A percentile compares a stretch with the other conserved stretches of the same genome.
Conservation (phyloP, 1,139 yeast genomes). For the Casaregolazyma lundiana region DNA sequence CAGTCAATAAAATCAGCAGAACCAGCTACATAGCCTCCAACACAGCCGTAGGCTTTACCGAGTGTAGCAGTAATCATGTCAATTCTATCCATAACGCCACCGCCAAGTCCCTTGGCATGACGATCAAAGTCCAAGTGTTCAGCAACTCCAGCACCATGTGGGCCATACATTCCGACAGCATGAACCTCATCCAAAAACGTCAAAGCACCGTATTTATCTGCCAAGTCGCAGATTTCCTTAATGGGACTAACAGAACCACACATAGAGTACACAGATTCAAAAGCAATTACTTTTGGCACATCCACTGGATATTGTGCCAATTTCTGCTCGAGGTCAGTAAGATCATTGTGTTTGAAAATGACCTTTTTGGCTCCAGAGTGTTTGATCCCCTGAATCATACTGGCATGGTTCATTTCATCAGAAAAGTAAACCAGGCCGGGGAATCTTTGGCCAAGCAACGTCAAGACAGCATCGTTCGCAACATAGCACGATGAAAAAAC, state of each 20-base stretch:
- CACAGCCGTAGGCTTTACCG: constrained; percentile 95
- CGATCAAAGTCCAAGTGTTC: constrained; percentile 88
- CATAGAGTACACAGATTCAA: constrained; percentile 97
- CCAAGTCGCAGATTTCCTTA: constrained; percentile 87
- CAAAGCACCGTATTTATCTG: constrained; percentile 94
- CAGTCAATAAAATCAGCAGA: constrained; percentile 81
- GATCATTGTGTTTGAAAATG: constrained; percentile 85
- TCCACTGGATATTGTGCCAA: constrained; percentile 76
- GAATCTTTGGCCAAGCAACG: constrained; percentile 84
- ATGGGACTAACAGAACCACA: constrained; percentile 97
- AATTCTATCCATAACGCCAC: constrained; percentile 76
- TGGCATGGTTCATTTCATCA: constrained; percentile 92
- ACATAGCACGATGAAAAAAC: constrained; percentile 95
- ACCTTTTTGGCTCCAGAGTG: constrained; percentile 88
- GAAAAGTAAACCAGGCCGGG: constrained; percentile 88
- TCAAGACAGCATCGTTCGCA: constrained; percentile 94
- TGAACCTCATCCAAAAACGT: constrained; percentile 98
- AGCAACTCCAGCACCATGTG: constrained; percentile 99
- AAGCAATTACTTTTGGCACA: constrained; percentile 90
- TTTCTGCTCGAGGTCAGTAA: constrained; percentile 70
- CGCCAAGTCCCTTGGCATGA: constrained; percentile 56
- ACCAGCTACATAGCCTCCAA: constrained; percentile 97
- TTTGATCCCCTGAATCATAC: constrained; percentile 93
- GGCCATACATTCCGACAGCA: constrained; percentile 98
- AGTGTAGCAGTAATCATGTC: constrained; percentile 97